Evolutionary conservation across 192 early-diverging fungal species (phyloP).

Genomic region (Podila clonocystis): DNA sequence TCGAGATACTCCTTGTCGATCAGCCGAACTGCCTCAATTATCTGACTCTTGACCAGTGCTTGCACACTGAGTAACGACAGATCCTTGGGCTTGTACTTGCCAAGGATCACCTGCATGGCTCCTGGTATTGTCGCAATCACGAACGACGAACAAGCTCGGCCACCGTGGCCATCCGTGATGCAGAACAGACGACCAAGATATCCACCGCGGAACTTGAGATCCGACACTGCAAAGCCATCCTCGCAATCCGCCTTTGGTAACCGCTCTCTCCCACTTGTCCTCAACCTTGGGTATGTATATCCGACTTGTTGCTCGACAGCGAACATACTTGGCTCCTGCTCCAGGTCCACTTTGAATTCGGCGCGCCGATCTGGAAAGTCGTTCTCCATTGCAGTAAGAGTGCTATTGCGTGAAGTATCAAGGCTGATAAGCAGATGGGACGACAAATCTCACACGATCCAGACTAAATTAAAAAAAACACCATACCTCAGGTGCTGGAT

Average conservation of each 20-base stretch:
- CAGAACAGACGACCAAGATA: constrained; percentile 58
- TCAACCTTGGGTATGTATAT: constrained; percentile 64
- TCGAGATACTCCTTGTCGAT: constrained; percentile 64
- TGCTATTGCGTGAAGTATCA: not conserved
- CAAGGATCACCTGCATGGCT: constrained; percentile 56
- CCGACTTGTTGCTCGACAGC: constrained; percentile 65
- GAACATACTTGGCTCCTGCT: constrained; percentile 57
- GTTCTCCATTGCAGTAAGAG: constrained; percentile 23
- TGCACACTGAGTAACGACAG: constrained; percentile 50
- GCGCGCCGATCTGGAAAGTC: constrained; percentile 32
- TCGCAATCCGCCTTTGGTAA: constrained; percentile 63
- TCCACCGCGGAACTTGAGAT: constrained; percentile 50
- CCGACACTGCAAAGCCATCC: constrained; percentile 61
- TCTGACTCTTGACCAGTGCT: constrained; percentile 51
- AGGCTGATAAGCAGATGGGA: not conserved
- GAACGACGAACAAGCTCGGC: constrained; percentile 63
- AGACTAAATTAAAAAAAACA: not conserved
- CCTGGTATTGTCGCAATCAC: constrained; percentile 58
- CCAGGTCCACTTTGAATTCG: constrained; percentile 47
- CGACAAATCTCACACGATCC: not conserved
- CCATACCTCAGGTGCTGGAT: constrained; percentile 24
- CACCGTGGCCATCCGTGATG: constrained; percentile 69
- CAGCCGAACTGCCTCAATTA: constrained; percentile 52
- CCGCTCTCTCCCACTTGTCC: constrained; percentile 55
- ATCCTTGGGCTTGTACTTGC: constrained; percentile 43